Evolutionary conservation across 805 yeast genomes (phyloP).

Genomic region (Saccharomycopsis capsularis): DNA sequence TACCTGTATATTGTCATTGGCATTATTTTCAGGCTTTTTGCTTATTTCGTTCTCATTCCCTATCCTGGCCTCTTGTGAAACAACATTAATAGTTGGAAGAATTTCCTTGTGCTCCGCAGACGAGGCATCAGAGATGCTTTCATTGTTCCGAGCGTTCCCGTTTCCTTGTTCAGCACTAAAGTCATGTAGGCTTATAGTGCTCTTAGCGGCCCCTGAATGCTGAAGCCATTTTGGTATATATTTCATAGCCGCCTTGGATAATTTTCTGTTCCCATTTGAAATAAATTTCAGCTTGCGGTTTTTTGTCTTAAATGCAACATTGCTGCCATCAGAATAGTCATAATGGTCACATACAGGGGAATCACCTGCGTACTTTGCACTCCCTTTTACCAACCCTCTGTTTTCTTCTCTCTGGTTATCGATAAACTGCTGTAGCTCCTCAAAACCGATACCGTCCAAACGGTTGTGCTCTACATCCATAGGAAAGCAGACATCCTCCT

Average conservation of each 20-base stretch:
- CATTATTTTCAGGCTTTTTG: neutral
- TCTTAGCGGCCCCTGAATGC: neutral
- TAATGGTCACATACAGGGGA: neutral
- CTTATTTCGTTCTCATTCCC: neutral
- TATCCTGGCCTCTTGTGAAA: conserved; percentile 3
- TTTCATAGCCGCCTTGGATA: conserved; percentile 15
- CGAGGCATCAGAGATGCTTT: neutral
- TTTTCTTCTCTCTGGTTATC: conserved; percentile 50
- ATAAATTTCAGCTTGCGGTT: neutral
- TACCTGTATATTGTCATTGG: too few relatives aligned
- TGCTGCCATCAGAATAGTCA: too few relatives aligned
- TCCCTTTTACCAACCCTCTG: conserved; percentile 26
- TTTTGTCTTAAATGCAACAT: too few relatives aligned
- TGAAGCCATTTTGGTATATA: conserved; percentile 17
- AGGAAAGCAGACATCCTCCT: conserved; percentile 49
- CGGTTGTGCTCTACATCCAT: conserved; percentile 29
- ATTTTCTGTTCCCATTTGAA: conserved; percentile 1
- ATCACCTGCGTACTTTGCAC: conserved; percentile 2
- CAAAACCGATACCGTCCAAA: conserved; percentile 76
- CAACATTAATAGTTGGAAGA: conserved; percentile 30
- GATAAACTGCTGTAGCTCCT: conserved; percentile 79
- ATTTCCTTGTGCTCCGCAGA: conserved; percentile 27
- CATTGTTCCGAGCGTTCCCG: too few relatives aligned
- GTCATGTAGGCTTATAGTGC: too few relatives aligned
- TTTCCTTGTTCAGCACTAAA: too few relatives aligned